Evolutionary conservation across 306 rosid species (phyloP), one percentile per base, ranked within the genome.

Genomic region (Vachellia pachyceras): DNA sequence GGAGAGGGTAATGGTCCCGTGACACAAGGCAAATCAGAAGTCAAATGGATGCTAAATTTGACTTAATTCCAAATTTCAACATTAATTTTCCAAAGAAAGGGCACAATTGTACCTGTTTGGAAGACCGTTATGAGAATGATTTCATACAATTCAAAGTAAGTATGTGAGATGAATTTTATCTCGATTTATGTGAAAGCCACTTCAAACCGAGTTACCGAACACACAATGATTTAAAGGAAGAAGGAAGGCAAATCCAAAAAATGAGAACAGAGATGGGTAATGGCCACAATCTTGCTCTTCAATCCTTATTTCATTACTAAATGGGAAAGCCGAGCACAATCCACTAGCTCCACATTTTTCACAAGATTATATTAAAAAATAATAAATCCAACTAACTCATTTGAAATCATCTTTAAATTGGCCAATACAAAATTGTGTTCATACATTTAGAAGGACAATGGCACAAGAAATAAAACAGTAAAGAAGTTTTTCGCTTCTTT

Each of bases 31-130:
- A 50, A 11, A 33, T 74, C 65, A 73, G 47, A 64, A 63, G 88
- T 85, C 85, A 74, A 69, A 55, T 46, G 12, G 75, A 77, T 47
- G 7, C 0, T 55, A 54, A 18, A 18, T 46, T 83, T 85, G 58
- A 82, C 82, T 72, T 5, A 22, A 65, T 55, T 78, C 78, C 87
- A 78, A 84, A 72, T 70, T 55, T 81, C 82, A 74, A 70, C 50
- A 84, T 63, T 54, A 42, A 10, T 36, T 80, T 80, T 86, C 69
- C 57, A 65, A 83, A 81, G n/a, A n/a, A n/a, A n/a, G n/a, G n/a
- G n/a, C n/a, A n/a, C n/a, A n/a, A n/a, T n/a, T n/a, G n/a, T n/a
- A n/a, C n/a, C n/a, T n/a, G n/a, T n/a, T n/a, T n/a, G n/a, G n/a
- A n/a, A n/a, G n/a, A n/a, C n/a, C n/a, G n/a, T n/a, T n/a, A n/a